Evolutionary conservation across 108 stramenopile genomes (phyloP).

Genomic region (Stephanodiscus triporus): DNA sequence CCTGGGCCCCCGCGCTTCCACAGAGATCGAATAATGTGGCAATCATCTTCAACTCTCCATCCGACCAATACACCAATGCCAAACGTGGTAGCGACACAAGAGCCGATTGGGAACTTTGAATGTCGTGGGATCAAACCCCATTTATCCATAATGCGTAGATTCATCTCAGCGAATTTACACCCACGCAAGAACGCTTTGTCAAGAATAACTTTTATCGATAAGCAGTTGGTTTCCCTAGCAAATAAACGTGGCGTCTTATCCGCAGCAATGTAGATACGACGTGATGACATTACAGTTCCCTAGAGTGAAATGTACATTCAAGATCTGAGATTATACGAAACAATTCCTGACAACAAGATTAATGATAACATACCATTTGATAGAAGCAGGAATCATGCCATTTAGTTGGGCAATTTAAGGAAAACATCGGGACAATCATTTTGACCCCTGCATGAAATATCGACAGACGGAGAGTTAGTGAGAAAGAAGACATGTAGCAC

Average conservation of each 20-base stretch:
- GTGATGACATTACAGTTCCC: conserved; percentile 74
- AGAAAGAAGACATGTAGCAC: neutral
- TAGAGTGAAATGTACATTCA: neutral
- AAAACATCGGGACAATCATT: conserved; percentile 80
- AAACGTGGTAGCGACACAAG: conserved; percentile 83
- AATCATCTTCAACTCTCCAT: conserved; percentile 89
- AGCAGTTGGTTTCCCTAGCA: conserved; percentile 62
- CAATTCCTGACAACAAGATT: neutral
- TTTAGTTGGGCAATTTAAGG: conserved; percentile 39
- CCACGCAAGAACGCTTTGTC: conserved; percentile 81
- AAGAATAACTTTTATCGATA: conserved; percentile 71
- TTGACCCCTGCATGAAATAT: conserved; percentile 65
- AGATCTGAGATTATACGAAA: neutral
- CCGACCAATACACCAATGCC: conserved; percentile 88
- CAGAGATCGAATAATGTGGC: conserved; percentile 79
- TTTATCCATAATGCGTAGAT: conserved; percentile 77
- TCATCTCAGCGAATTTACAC: conserved; percentile 75
- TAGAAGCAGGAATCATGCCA: conserved; percentile 29
- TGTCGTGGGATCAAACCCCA: conserved; percentile 79
- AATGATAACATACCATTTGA: conserved; percentile 65
- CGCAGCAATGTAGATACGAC: conserved; percentile 53
- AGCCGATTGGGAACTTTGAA: conserved; percentile 87
- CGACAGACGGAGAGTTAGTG: conserved; percentile 5
- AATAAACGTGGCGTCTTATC: conserved; percentile 16
- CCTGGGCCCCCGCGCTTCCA: conserved; percentile 81